These are phyloP conservation scores for grape (Vitis vinifera) DNA, from an alignment of 164 flowering plant species.

Conservation along the genomic window DNA sequence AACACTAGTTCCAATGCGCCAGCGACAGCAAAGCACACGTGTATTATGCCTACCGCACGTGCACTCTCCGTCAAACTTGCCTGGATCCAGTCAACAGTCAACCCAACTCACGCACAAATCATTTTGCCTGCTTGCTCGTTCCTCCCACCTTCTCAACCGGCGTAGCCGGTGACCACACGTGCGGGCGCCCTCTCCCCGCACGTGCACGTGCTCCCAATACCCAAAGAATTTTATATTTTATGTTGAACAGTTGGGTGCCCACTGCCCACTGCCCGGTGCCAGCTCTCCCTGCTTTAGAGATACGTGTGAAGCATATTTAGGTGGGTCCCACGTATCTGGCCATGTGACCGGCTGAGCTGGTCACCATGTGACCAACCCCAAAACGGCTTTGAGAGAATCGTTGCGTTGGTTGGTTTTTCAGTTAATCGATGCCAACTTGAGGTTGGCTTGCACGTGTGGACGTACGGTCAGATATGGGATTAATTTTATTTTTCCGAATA, in stretches of 20 bases:
- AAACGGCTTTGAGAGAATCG: conserved; percentile 10
- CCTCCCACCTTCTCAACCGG: conserved; percentile 19
- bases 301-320: background rate
- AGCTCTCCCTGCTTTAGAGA: conserved; percentile 5
- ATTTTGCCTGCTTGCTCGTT: conserved; percentile 8
- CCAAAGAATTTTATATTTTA: too few species aligned
- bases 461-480: background rate
- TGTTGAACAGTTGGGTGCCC: too few species aligned
- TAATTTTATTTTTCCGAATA: too few species aligned
- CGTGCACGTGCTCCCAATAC: conserved; percentile 1
- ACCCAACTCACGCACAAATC: conserved; percentile 15
- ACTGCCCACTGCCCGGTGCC: background rate
- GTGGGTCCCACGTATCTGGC: conserved; percentile 24
- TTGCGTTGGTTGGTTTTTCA: conserved; percentile 14
- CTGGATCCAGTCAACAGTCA: conserved; percentile 40
- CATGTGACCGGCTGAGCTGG: conserved; percentile 51
- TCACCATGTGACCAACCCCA: conserved; percentile 31
- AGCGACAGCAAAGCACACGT: conserved; percentile 43
- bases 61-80: conserved; percentile 29
- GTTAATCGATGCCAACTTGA: conserved; percentile 10
- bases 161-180: conserved; percentile 16
- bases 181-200: conserved; percentile 11
- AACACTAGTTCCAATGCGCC: conserved; percentile 7
- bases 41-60: conserved; percentile 29
- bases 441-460: conserved; percentile 26